Base-by-base conservation (phyloP, 75 land plant species). In the Chamaecyparis obtusa region DNA sequence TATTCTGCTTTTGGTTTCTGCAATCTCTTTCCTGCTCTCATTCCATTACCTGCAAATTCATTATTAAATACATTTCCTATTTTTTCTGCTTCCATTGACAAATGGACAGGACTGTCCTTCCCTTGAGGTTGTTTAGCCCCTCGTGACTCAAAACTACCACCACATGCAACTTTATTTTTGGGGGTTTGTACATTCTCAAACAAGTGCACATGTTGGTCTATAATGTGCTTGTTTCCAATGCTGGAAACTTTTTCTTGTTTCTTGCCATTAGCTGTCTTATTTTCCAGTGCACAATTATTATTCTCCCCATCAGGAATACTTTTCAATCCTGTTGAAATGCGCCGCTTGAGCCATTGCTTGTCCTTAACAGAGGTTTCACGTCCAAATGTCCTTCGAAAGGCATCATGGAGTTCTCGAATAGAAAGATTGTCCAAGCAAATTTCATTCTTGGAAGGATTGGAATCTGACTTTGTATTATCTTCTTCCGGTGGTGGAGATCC, bases 291-390 rank as follows among this genome's bases (percentile, higher is more conserved):
- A n/a, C 11, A n/a, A 81, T 81, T 81, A 21, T 80, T 80, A 46
- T 81, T 81, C 86, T 91, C 75, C 72, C 92, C 87, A 83, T 91
- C 89, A 88, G 89, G 93, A 36, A 95, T 91, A 49, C 92, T 89
- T 27, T 88, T 90, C 89, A 94, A 90, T 67, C 97, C 96, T 92
- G 92, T 90, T 54, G 94, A 88, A 85, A 98, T 98, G 44, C 98
- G 92, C 54, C 97, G 90, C 90, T 95, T 98, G 55, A 98, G 94
- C 99, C 99, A 98, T 83, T 89, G 93, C 87, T 98, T 98, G 83
- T 98, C 99, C 87, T 98, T 98, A 49, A 94, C 97, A 79, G 96
- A 91, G 27, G 99, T 98, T 76, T 91, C 89, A 27, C 98, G 92
- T 21, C 99, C 99, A 92, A 96, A 98, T 5, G 98, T 94, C 44